These are phyloP conservation scores for Amaranthus hypochondriacus DNA, from an alignment of 148 eudicot genomes.

Conservation along the genomic window DNA sequence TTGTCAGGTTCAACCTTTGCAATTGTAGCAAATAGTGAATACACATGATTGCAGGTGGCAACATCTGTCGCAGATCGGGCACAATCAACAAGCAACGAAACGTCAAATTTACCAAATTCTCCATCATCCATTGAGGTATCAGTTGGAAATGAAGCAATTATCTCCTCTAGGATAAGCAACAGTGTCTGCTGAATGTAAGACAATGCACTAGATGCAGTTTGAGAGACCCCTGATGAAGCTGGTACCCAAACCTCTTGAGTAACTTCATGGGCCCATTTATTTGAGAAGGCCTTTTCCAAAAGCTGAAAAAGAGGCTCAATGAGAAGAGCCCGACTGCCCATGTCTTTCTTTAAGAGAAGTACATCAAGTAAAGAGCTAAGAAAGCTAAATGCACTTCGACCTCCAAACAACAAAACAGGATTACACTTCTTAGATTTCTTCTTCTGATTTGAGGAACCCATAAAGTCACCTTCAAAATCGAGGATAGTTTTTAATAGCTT, in stretches of 20 bases:
- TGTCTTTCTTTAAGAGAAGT: slow-evolving; percentile 68
- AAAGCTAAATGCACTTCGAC: slow-evolving; percentile 36
- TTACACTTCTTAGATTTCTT: slow-evolving; percentile 38
- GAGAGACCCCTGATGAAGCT: slow-evolving; percentile 36
- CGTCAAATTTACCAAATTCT: slow-evolving; percentile 35
- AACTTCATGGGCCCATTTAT: slow-evolving; percentile 28
- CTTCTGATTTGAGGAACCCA: slow-evolving; percentile 30
- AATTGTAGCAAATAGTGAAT: slow-evolving; percentile 64
- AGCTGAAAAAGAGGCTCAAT: slow-evolving; percentile 70
- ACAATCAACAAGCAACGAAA: slow-evolving; percentile 61
- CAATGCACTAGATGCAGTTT: slow-evolving; percentile 31
- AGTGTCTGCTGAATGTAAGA: slow-evolving; percentile 66
- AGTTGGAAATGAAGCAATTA: slow-evolving; percentile 38
- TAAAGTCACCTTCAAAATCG: slow-evolving; percentile 23
- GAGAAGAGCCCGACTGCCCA: slow-evolving; percentile 51
- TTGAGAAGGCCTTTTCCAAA: slow-evolving; percentile 42
- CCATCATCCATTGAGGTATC: slow-evolving; percentile 33
- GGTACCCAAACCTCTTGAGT: slow-evolving; percentile 28
- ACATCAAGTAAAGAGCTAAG: slow-evolving; percentile 76
- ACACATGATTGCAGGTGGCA: slow-evolving; percentile 67
- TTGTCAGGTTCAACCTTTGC: slow-evolving; percentile 56
- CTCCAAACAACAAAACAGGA: slow-evolving; percentile 19
- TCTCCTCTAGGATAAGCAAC: slow-evolving; percentile 73
- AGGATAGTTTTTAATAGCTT: slow-evolving; percentile 42
- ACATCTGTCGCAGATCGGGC: slow-evolving; percentile 64